These are phyloP conservation scores for Polyporus arcularius DNA, from an alignment of 768 basidiomycete species.

Conservation along the genomic window DNA sequence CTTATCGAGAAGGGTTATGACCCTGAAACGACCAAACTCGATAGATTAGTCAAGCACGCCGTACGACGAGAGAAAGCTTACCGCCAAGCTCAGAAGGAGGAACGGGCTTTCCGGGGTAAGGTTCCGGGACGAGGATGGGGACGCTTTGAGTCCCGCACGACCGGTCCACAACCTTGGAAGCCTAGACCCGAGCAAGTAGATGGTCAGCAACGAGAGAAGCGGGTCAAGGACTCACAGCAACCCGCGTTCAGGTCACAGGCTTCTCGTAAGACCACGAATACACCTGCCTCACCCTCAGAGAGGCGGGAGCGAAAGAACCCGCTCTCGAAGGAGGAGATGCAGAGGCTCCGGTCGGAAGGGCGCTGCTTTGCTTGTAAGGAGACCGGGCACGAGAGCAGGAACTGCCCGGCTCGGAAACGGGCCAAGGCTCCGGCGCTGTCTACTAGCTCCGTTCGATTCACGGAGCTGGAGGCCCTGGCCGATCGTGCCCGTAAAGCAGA, in stretches of 20 bases:
- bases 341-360: slow-evolving; percentile 7
- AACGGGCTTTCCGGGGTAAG: not conserved
- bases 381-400: slow-evolving; percentile 6
- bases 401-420: slow-evolving; percentile 9
- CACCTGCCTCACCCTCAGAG: too few species aligned
- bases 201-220: too few species aligned
- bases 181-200: not conserved
- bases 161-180: not conserved
- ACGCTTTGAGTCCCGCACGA: not conserved
- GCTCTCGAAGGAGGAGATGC: not conserved
- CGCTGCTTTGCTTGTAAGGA: slow-evolving; percentile 16
- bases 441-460: slow-evolving; percentile 3
- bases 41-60: not conserved
- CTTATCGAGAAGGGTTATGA: slow-evolving; percentile 22
- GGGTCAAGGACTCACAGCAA: too few species aligned
- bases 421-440: slow-evolving; percentile 3
- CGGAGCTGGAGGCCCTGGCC: not conserved
- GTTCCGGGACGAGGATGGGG: slow-evolving; percentile 1
- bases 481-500: not conserved
- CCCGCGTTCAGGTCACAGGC: too few species aligned
- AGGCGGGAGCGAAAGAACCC: too few species aligned
- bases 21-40: not conserved
- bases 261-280: too few species aligned
- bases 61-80: not conserved
- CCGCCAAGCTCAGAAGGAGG: not conserved